Evolutionary conservation across 2,329 filamentous ascomycete genomes (phyloP), one percentile per base, ranked within the genome.

Genomic region (Periconia sp.): DNA sequence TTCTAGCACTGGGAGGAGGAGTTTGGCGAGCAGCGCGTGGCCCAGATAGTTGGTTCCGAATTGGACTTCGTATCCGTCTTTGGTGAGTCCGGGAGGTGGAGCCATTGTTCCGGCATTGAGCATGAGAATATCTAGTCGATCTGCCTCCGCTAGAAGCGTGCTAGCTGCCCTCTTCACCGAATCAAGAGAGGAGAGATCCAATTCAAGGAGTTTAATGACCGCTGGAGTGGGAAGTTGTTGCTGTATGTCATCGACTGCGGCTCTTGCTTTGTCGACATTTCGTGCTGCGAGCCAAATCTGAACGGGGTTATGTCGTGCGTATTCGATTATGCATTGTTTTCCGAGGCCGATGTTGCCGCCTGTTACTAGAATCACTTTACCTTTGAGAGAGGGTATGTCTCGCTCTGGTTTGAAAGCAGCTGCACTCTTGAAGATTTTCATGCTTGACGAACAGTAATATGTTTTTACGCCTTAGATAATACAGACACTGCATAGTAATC

Each of bases 11-110:
- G 70, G 71, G 3, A 73, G 52, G 1, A 78, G 60, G 1, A 73
- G 58, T 16, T 67, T 68, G 7, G 63, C 70, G 6, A 77, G 45
- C 0, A 76, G 60, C 1, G 72, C 70, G 44, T 74, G 75, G 5
- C 71, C 74, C 33, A 77, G 50, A 56, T 76, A 66, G 43, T 78
- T 77, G 2, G 68, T 73, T 17, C 69, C 74, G 40, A 76, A 71
- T 30, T 76, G 72, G 17, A 71, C 57, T 50, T 78, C 74, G 50
- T 73, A 74, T 21, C 72, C 73, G 22, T 77, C 71, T 23, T 60
- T 49, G 1, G 72, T 76, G 1, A 60, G 42, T 5, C 50, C 57
- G 3, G 68, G 47, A 1, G 52, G 46, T 4, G 28, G 18, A 1
- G 45, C 50, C 51, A 59, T 68, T 40, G 74, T 59, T 19, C 72